phyloP scores from a whole-genome alignment of 2,329 filamentous ascomycete genomes.

The Daldinia sp. region DNA sequence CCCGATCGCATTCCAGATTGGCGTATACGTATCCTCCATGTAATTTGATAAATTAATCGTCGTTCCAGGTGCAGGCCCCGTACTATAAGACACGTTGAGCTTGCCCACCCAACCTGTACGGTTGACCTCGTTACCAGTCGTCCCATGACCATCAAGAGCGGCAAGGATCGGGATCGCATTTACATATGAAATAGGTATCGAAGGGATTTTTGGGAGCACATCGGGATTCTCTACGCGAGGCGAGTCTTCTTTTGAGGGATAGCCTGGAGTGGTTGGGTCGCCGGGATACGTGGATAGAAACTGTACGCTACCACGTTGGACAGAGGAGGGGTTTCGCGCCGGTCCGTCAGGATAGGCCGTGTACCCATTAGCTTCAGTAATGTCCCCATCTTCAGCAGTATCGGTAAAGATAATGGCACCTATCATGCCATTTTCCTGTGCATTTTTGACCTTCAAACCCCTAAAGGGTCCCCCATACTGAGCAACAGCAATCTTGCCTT shows the following conservation, averaged over 20 bases:
- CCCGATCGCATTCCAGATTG: constrained; percentile 82
- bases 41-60: constrained; percentile 72
- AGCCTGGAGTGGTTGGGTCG: constrained; percentile 83
- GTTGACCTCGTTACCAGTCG: constrained; percentile 72
- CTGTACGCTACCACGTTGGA: constrained; percentile 80
- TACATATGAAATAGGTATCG: constrained; percentile 79
- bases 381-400: constrained; percentile 76
- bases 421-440: constrained; percentile 79
- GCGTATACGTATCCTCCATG: constrained; percentile 74
- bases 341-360: constrained; percentile 78
- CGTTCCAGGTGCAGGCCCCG: constrained; percentile 60
- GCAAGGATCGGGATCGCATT: constrained; percentile 81
- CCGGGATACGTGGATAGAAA: constrained; percentile 70
- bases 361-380: constrained; percentile 78
- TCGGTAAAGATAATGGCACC: constrained; percentile 77
- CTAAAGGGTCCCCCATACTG: constrained; percentile 82
- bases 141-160: constrained; percentile 78
- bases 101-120: constrained; percentile 65
- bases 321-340: constrained; percentile 77
- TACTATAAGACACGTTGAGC: constrained; percentile 53
- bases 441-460: constrained; percentile 83
- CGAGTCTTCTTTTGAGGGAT: constrained; percentile 77
- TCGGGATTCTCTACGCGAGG: constrained; percentile 69
- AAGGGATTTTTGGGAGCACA: constrained; percentile 78
- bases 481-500: constrained; percentile 80